These are phyloP conservation scores for Ceratocystis cacaofunesta DNA, from an alignment of 2,329 filamentous ascomycete genomes.

Conservation along the genomic window DNA sequence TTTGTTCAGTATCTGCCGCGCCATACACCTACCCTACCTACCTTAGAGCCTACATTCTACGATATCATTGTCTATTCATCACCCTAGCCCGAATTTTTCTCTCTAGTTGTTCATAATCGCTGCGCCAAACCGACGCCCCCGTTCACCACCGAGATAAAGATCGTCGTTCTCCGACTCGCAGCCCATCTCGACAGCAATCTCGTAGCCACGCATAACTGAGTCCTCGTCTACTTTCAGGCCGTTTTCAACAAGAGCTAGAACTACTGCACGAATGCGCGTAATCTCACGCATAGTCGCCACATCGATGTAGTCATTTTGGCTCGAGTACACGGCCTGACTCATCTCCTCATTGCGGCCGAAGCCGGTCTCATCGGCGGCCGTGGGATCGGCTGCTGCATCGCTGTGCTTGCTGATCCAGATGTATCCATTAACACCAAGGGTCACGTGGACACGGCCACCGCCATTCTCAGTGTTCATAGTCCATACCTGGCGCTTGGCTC, in stretches of 20 bases:
- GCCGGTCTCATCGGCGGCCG: conserved; percentile 43
- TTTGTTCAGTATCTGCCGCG: too few species aligned
- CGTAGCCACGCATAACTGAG: conserved; percentile 68
- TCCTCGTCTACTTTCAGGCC: conserved; percentile 81
- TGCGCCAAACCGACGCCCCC: conserved; percentile 36
- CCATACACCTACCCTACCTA: too few species aligned
- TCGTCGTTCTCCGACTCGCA: conserved; percentile 45
- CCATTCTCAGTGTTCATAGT: conserved; percentile 48
- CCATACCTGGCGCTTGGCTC: conserved; percentile 75
- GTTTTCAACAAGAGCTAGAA: conserved; percentile 67
- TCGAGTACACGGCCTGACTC: conserved; percentile 77
- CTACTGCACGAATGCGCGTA: conserved; percentile 63
- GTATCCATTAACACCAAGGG: conserved; percentile 91
- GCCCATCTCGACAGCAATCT: conserved; percentile 62
- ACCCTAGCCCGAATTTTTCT: background rate
- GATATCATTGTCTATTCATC: background rate
- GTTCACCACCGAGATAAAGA: conserved; percentile 45
- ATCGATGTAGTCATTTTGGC: conserved; percentile 78
- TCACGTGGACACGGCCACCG: conserved; percentile 59
- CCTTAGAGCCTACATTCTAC: too few species aligned
- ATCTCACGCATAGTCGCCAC: conserved; percentile 74
- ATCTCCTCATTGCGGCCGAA: conserved; percentile 82
- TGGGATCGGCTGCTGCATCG: conserved; percentile 38
- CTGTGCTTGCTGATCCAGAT: conserved; percentile 87
- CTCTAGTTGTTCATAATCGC: conserved; percentile 17